Evolutionary conservation across 73 alveolate genomes (phyloP), one percentile per base, ranked within the genome.

Genomic region (Uronychia binucleata): DNA sequence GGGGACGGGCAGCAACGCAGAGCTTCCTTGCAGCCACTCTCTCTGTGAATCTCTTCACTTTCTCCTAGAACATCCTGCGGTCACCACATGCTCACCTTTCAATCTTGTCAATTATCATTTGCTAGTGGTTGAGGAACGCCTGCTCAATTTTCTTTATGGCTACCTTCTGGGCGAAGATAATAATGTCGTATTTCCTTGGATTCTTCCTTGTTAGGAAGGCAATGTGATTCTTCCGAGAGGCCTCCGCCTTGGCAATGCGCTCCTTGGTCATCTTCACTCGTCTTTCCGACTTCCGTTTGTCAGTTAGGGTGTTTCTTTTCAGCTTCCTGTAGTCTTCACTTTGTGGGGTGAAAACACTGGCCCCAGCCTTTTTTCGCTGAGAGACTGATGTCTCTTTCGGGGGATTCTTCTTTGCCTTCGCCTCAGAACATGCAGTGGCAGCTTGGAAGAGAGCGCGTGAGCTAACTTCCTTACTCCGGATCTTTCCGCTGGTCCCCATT

Each of bases 221-320:
- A 26, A 67, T 67, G 32, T 67, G 78, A 26, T 67, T 67, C 32
- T 67, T 67, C 78, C 78, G 5, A 26, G 78, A 67, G 5, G 29
- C 32, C 32, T 67, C 78, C 5, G 78, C 78, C 26, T 67, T 67
- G 5, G 29, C 32, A 67, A 67, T 67, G 32, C 5, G 32, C 13
- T 67, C 14, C 26, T 26, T 67, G 26, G 78, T 67, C 32, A 26
- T 26, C 5, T 30, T 14, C 34, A 67, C 26, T 5, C 5, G 14
- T 30, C 26, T 67, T 5, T 13, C 14, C 5, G 5, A 5, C 26
- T 67, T 5, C 26, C 26, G 5, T 30, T 67, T 67, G 19, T 46
- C 67, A 5, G 19, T 19, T 19, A 46, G 5, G 19, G 67, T 46
- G 19, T 46, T 46, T 19, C 67, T 46, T 46, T 46, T 46, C 19